Conservation (phyloP, 2,329 filamentous ascomycete species). For the Diaporthe caulivora region DNA sequence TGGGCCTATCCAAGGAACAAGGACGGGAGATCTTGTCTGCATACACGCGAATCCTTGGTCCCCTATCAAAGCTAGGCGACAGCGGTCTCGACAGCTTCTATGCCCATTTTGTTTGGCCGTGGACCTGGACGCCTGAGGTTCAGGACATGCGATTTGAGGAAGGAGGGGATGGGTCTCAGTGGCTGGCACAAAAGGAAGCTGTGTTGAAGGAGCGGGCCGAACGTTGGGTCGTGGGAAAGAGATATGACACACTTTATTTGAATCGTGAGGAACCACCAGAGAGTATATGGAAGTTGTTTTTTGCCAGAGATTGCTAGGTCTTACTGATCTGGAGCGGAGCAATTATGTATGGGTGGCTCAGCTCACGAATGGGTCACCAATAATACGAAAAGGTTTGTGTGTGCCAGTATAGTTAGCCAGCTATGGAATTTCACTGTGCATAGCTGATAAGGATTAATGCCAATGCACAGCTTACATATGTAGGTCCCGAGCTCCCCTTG, state of each 20-base stretch:
- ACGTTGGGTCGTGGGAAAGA: background rate
- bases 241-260: background rate
- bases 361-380: too few species aligned
- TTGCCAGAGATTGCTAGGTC: background rate
- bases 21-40: background rate
- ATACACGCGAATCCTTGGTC: background rate
- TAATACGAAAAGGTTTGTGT: too few species aligned
- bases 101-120: background rate
- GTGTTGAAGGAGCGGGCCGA: background rate
- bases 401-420: too few species aligned
- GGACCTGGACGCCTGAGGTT: background rate
- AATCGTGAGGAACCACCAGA: background rate
- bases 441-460: too few species aligned
- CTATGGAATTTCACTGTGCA: too few species aligned
- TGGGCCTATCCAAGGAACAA: background rate
- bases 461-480: too few species aligned
- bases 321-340: too few species aligned
- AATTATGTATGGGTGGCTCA: too few species aligned
- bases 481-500: too few species aligned
- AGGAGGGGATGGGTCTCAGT: background rate
- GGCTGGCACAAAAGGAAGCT: background rate
- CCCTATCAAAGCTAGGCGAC: background rate
- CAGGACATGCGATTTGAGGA: background rate
- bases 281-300: background rate
- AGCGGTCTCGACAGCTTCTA: background rate